Conservation (phyloP, 129 eudicot genomes). For the Apium graveolens region DNA sequence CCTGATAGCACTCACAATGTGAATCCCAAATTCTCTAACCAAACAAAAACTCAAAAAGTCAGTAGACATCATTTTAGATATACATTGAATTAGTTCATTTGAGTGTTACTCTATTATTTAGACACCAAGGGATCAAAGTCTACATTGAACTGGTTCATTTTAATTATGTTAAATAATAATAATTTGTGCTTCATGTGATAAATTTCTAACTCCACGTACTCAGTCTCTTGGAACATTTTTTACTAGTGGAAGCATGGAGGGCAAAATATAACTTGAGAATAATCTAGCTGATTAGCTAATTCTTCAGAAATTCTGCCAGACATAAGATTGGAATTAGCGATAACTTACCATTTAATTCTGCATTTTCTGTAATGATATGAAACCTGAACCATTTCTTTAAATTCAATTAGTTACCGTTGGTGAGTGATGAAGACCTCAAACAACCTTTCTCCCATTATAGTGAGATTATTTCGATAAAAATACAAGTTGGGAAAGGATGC, state of each 20-base stretch:
- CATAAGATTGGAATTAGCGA: neutral
- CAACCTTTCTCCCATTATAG: too few relatives aligned
- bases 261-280: too few relatives aligned
- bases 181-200: neutral
- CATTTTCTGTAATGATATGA: neutral
- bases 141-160: neutral
- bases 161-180: neutral
- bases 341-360: neutral
- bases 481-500: too few relatives aligned
- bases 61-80: too few relatives aligned
- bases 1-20: slow-evolving; percentile 22
- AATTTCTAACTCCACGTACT: too few relatives aligned
- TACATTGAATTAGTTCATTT: too few relatives aligned
- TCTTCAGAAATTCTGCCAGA: neutral
- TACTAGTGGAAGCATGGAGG: neutral
- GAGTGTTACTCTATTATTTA: neutral
- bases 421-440: too few relatives aligned
- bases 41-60: slow-evolving; percentile 23
- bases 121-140: neutral
- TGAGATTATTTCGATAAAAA: too few relatives aligned
- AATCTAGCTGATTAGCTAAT: neutral
- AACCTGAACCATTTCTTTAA: neutral
- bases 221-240: too few relatives aligned
- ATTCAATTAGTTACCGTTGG: too few relatives aligned
- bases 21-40: slow-evolving; percentile 33